Evolutionary conservation across 83 land plant species (phyloP), one percentile per base, ranked within the genome.

Genomic region (Diphasiastrum complanatum): DNA sequence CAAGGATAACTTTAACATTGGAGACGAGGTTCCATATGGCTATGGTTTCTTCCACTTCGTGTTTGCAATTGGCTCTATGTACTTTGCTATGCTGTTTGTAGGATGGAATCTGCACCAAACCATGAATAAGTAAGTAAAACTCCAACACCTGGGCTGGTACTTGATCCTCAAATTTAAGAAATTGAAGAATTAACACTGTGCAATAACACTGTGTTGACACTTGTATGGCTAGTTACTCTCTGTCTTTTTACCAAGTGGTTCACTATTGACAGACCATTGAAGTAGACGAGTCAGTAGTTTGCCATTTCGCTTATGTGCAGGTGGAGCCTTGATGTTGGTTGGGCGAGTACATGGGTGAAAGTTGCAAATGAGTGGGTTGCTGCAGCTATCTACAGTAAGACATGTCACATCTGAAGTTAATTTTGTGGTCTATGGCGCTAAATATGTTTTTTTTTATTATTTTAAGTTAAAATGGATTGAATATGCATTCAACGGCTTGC

Each of bases 1-100:
- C n/a, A 72, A 66, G 60, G 53, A 67, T 23, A 71, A 58, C 8
- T 46, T 10, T 23, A 52, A 48, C 2, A 43, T 27, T 8, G 57
- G 55, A 46, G 55, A 58, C 27, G 55, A 72, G 55, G 51, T 72
- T 45, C 79, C 79, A 8, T 76, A 76, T 41, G 77, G 79, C 51
- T 76, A 76, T 46, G 79, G 79, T 19, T 76, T 76, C 77, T 76
- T 76, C 47, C 79, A 76, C 63, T 66, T 76, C 40, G 76, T 76
- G 12, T 76, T 76, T 56, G 71, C 72, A 3, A 47, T 76, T 46
- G 79, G 77, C 34, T 60, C 79, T 1, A 76, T 76, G 79, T 72
- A 76, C 52, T 73, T 72, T 18, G 67, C 72, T 45, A 76, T 76
- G 79, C 70, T 76, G 23, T 76, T 76, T 55, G 65, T 76, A 22